These are phyloP conservation scores for Pythium myriotylum DNA, from an alignment of 352 stramenopile genomes.

Conservation along the genomic window DNA sequence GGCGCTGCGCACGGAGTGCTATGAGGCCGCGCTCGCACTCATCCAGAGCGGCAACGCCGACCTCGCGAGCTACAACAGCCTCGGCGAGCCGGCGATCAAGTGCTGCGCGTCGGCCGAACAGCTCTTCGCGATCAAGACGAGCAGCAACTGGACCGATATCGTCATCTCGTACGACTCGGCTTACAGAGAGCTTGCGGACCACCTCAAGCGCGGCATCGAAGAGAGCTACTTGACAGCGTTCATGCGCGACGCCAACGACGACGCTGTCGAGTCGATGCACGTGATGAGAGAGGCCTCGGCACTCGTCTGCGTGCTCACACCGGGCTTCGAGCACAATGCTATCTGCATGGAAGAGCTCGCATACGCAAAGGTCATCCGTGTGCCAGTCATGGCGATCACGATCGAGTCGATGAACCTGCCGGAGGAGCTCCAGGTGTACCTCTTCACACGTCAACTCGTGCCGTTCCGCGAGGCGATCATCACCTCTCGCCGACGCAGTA, in stretches of 20 bases:
- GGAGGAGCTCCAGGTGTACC: constrained; percentile 75
- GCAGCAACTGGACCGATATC: constrained; percentile 67
- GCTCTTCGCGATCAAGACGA: constrained; percentile 77
- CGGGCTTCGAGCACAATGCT: constrained; percentile 60
- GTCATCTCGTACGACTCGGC: constrained; percentile 77
- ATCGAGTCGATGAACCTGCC: constrained; percentile 59
- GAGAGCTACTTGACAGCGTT: constrained; percentile 76
- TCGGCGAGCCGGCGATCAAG: constrained; percentile 63
- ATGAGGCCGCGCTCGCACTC: constrained; percentile 62
- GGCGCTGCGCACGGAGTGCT: constrained; percentile 59
- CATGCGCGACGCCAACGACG: constrained; percentile 56
- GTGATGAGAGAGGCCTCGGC: constrained; percentile 69
- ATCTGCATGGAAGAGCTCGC: constrained; percentile 83
- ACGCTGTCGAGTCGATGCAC: constrained; percentile 44
- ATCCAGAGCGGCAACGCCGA: constrained; percentile 59
- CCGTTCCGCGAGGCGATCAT: constrained; percentile 65
- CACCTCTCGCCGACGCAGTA: constrained; percentile 4
- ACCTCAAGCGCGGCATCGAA: constrained; percentile 66
- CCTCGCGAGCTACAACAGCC: constrained; percentile 53
- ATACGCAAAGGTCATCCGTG: constrained; percentile 67
- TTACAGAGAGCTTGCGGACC: constrained; percentile 65
- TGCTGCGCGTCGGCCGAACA: constrained; percentile 76
- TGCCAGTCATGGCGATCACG: constrained; percentile 75
- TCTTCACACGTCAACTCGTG: constrained; percentile 82
- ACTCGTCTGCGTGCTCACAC: constrained; percentile 72